Base-by-base conservation (phyloP, 371 early-diverging fungal genomes). In the Mucor indicus region DNA sequence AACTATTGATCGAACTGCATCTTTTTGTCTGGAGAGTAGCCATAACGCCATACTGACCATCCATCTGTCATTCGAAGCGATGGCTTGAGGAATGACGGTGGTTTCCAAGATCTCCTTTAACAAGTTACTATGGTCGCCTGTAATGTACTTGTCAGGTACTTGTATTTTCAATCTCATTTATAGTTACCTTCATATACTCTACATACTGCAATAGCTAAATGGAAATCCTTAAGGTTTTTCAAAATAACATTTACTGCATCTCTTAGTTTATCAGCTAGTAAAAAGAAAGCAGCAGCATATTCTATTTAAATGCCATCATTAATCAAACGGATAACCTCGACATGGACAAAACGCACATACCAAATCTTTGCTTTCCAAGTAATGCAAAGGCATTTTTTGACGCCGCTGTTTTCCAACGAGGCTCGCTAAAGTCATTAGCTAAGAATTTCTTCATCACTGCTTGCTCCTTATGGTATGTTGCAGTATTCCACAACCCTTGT, bases 321-420 rank as follows among this genome's bases (percentile, higher is more conserved):
- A 35, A 15, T 27, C 41, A 17, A 4, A 44, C 13, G 12, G 17
- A 46, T 37, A 24, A 64, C n/a, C n/a, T n/a, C n/a, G n/a, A 38
- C 6, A 15, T 31, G 45, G 3, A 22, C 6, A 40, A 25, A 3
- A 21, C 0, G 4, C 8, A 32, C 6, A 32, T 33, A 32, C 91
- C 88, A 60, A 87, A 96, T 40, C 98, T 80, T 57, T 96, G 96
- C 54, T 89, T 92, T 50, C 98, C 95, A 19, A 98, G 70, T 23
- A 98, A 64, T 7, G 87, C 98, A 72, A 89, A 98, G 0, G 99
- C 99, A 62, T 98, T 98, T 65, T 98, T 98, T 8, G 88, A 67
- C 1, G 99, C 98, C 0, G 97, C 94, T 9, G 84, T 89, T 57
- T 80, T 83, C 96, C 96, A 96, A 38, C 92, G 71, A 1, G 84